Percentiles rank a stretch among this genome's conserved stretches.
phyloP scores from a whole-genome alignment of 2,329 filamentous ascomycete genomes.

The Paracamarosporium sp. region DNA sequence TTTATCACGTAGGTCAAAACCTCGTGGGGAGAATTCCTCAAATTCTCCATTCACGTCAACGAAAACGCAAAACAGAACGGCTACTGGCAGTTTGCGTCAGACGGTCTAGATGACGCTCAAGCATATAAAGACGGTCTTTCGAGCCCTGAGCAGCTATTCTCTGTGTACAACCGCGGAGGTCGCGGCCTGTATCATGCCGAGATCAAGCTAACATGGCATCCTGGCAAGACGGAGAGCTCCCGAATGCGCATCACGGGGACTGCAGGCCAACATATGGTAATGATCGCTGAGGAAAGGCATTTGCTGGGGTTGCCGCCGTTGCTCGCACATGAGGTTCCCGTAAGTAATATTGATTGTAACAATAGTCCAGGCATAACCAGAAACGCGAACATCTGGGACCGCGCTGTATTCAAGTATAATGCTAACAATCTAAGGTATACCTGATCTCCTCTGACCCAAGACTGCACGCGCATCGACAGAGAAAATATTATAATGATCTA shows the following conservation, averaged over 20 bases:
- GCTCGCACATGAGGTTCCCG: neutral
- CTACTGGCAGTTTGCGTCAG: conserved; percentile 17
- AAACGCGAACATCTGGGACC: too few species aligned
- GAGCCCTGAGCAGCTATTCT: conserved; percentile 14
- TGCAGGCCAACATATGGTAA: conserved; percentile 14
- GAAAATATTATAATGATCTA: neutral
- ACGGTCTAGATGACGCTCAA: neutral
- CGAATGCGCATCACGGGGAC: neutral
- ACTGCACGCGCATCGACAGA: neutral
- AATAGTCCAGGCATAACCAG: too few species aligned
- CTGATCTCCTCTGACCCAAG: neutral
- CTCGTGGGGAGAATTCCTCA: neutral
- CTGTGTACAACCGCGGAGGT: neutral
- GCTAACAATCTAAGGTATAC: neutral
- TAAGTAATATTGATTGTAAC: neutral
- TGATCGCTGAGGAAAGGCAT: conserved; percentile 12
- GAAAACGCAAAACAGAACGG: conserved; percentile 8
- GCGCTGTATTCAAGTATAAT: neutral
- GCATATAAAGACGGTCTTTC: conserved; percentile 7
- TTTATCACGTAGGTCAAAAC: neutral
- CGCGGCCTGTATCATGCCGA: neutral
- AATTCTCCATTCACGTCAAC: neutral
- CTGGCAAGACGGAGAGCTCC: conserved; percentile 8
- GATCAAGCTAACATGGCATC: conserved; percentile 16
- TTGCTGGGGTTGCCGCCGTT: conserved; percentile 4